Evolutionary conservation across 345 rosid genomes (phyloP), one percentile per base, ranked within the genome.

Genomic region (Pseudoturritis turrita): DNA sequence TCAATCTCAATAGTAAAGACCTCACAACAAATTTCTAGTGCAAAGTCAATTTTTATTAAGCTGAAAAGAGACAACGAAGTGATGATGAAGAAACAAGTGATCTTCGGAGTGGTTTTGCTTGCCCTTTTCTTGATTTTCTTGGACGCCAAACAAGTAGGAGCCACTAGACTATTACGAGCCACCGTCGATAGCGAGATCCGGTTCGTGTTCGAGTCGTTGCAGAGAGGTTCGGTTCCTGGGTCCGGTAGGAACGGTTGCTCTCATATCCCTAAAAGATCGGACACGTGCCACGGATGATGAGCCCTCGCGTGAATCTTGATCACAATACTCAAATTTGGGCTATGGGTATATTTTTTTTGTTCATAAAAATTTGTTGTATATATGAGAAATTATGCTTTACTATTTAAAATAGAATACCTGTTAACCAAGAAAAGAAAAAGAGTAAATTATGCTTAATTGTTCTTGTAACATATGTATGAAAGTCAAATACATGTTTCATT

Each of bases 21-120:
- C 10, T 8, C 9, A 33, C 37, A 33, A 33, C 37, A 33, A 33
- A 33, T 2, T 8, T 7, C n/a, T n/a, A n/a, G n/a, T n/a, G n/a
- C n/a, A n/a, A n/a, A n/a, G n/a, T 4, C 7, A 7, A 8, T 33
- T 9, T 14, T 35, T 2, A 1, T 58, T 13, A 0, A 39, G 21
- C 23, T 14, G 39, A 33, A 49, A 15, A 22, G 58, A 35, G 29
- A 21, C 5, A 25, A 52, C 37, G 9, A 33, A 36, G 54, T 28
- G 61, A 45, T 59, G 73, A 39, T 67, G 73, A 75, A 31, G 56
- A 75, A 75, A 25, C 68, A 67, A 44, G 64, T 61, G 51, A 67
- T 68, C 7, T 2, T 68, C 41, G 63, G 4, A 43, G 41, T 75
- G 22, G 6, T 60, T 58, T 43, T 68, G 41, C 13, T 75, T 22